Evolutionary conservation across 2,329 filamentous ascomycete genomes (phyloP).

Genomic region (Trichoderma cornu-damae): DNA sequence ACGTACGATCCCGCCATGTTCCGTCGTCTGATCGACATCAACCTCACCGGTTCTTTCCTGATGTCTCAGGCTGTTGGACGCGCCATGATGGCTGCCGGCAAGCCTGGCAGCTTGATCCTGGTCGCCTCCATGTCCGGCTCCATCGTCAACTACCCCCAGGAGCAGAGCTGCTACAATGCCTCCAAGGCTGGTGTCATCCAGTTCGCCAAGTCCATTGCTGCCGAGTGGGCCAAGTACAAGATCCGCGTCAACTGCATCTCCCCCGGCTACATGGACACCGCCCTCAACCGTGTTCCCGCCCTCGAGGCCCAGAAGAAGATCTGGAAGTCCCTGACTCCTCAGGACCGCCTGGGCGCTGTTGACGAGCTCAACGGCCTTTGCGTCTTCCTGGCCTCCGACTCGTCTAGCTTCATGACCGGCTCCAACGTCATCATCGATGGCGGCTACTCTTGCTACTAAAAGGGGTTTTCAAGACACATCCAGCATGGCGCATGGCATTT

Average conservation of each 20-base stretch:
- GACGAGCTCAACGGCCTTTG: slow-evolving; percentile 74
- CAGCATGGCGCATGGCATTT: slow-evolving; percentile 2
- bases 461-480: too few species aligned
- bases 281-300: slow-evolving; percentile 70
- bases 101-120: slow-evolving; percentile 68
- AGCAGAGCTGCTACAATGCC: slow-evolving; percentile 78
- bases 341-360: slow-evolving; percentile 65
- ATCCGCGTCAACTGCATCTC: slow-evolving; percentile 83
- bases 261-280: slow-evolving; percentile 83
- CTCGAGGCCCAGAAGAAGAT: slow-evolving; percentile 79
- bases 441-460: slow-evolving; percentile 60
- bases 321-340: slow-evolving; percentile 69
- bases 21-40: slow-evolving; percentile 75
- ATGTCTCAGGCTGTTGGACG: slow-evolving; percentile 68
- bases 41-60: slow-evolving; percentile 73
- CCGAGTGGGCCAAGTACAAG: slow-evolving; percentile 76
- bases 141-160: slow-evolving; percentile 82
- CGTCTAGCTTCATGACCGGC: slow-evolving; percentile 72
- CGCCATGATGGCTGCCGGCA: slow-evolving; percentile 66
- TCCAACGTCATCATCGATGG: slow-evolving; percentile 67
- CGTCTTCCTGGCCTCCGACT: slow-evolving; percentile 69
- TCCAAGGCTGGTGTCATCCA: slow-evolving; percentile 77
- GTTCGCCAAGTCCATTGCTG: slow-evolving; percentile 73
- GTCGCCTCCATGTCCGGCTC: slow-evolving; percentile 77
- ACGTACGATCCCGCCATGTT: slow-evolving; percentile 71